Base-by-base conservation (phyloP, 441 rosid species). In the Populus tomentosa region DNA sequence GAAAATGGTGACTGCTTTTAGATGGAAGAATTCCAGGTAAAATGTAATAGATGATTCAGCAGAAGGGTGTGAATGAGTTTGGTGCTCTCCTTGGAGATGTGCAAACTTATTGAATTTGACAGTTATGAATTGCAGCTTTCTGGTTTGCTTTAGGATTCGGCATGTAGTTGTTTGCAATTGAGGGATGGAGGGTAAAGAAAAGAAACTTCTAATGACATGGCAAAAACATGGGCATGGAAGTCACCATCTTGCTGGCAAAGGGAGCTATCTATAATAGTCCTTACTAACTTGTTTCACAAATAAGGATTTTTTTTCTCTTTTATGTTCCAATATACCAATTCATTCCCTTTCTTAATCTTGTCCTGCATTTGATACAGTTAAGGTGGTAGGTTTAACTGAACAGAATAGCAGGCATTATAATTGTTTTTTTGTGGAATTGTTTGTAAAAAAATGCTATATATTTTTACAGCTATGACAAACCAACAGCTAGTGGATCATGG, bases 391-490 rank as follows among this genome's bases (percentile, higher is more conserved):
- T 32, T 59, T n/a, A 28, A 14, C 10, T 10, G 38, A n/a, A 70
- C 59, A 10, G 28, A 16, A 30, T 38, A 2, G 4, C 10, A 35
- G 6, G 26, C 35, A 26, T 62, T 62, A 7, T 71, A 33, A 21
- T 67, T 46, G 56, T 35, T 61, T 71, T 75, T 72, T 35, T 10
- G 67, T 71, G 33, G 62, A 24, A 65, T 33, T 61, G 16, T 78
- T 73, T 80, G 74, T 83, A 67, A 85, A 35, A 62, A 10, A 40
- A 76, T 67, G 8, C 24, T 74, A 26, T 65, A n/a, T 53, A 53
- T 16, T 75, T 74, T 79, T 80, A 82, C 93, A 95, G 99, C 91
- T 42, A 91, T 96, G 98, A 85, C 97, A 76, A 96, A 96, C 80
- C 92, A 94, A 84, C 92, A 94, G 73, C 87, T 96, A 64, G 80